Evolutionary conservation across 305 asterid species (phyloP).

Genomic region (Fraxinus dipetala): DNA sequence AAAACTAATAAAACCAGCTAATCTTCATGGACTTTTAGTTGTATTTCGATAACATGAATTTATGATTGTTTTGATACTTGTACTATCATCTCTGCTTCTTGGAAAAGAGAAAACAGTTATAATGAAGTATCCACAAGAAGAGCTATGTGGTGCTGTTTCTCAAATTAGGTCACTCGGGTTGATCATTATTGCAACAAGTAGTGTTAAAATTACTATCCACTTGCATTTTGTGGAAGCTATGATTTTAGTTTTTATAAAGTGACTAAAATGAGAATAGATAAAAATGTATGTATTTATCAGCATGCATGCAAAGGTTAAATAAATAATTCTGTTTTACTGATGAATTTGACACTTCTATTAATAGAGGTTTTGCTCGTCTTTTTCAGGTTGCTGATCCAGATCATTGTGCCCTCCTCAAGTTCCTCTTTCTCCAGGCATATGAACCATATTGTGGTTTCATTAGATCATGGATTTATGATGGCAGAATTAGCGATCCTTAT

Average conservation of each 20-base stretch:
- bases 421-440: conserved; percentile 76
- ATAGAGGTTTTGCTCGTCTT: conserved; percentile 23
- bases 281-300: conserved; percentile 13
- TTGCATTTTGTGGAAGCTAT: not conserved
- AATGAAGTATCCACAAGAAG: conserved; percentile 8
- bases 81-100: not conserved
- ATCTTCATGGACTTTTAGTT: not conserved
- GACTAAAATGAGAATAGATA: conserved; percentile 10
- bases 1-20: not conserved
- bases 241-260: conserved; percentile 18
- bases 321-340: conserved; percentile 7
- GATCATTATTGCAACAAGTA: conserved; percentile 9
- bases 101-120: conserved; percentile 2
- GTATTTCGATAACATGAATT: conserved; percentile 1
- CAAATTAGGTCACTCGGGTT: not conserved
- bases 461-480: conserved; percentile 95
- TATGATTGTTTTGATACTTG: conserved; percentile 15
- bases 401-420: conserved; percentile 72
- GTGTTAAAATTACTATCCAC: not conserved
- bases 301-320: conserved; percentile 4
- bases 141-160: conserved; percentile 1
- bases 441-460: conserved; percentile 88
- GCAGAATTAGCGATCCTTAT: conserved; percentile 73
- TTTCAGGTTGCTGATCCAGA: conserved; percentile 85
- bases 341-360: conserved; percentile 21